These are phyloP conservation scores for Passiflora organensis DNA, from an alignment of 345 rosid genomes.

Conservation along the genomic window DNA sequence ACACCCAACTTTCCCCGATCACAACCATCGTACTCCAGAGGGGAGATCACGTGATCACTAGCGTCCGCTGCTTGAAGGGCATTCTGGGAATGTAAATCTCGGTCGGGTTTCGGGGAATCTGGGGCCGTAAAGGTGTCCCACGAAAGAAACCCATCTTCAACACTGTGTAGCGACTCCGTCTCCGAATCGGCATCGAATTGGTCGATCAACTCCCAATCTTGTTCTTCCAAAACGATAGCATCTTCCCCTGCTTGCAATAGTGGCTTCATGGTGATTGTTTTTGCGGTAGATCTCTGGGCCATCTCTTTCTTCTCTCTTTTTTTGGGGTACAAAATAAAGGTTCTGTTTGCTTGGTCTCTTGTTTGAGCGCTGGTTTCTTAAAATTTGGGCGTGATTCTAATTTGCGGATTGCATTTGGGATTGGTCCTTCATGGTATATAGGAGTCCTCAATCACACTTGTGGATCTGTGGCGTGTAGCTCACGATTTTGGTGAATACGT, in stretches of 20 bases:
- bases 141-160: conserved; percentile 23
- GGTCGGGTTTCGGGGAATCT: background rate
- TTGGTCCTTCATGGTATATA: too few species aligned
- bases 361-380: too few species aligned
- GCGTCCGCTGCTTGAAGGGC: background rate
- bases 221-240: conserved; percentile 11
- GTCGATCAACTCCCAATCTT: conserved; percentile 40
- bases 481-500: too few species aligned
- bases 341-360: background rate
- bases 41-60: background rate
- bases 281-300: background rate
- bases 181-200: conserved; percentile 29
- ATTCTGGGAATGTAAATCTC: background rate
- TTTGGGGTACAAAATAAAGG: background rate
- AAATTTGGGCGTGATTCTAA: too few species aligned
- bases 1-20: background rate
- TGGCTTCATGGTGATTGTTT: background rate
- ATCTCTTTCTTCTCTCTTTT: too few species aligned
- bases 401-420: too few species aligned
- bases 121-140: conserved; percentile 12
- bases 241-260: background rate
- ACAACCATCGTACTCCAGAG: background rate
- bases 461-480: too few species aligned
- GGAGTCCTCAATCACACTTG: too few species aligned
- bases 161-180: conserved; percentile 16